A percentile compares a stretch with the other conserved stretches of the same genome.
phyloP scores from a whole-genome alignment of 1,139 yeast species.

The Suhomyces ambrosiae region DNA sequence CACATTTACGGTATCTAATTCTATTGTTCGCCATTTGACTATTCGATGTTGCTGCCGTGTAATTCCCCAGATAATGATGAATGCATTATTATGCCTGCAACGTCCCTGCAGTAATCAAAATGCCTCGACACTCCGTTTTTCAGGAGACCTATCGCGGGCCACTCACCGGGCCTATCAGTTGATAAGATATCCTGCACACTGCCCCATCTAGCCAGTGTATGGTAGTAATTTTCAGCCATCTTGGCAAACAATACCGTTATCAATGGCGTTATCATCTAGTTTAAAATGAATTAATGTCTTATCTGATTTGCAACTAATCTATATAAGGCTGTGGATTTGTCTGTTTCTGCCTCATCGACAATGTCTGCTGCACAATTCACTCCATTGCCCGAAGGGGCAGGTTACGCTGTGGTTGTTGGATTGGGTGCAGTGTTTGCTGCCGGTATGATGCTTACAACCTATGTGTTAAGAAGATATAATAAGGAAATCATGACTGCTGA shows the following conservation, averaged over 20 bases:
- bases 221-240: too few relatives aligned
- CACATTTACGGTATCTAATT: too few relatives aligned
- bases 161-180: constrained; percentile 3
- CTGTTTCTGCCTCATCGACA: neutral
- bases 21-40: too few relatives aligned
- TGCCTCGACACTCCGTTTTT: neutral
- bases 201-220: too few relatives aligned
- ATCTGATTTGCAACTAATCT: neutral
- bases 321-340: neutral
- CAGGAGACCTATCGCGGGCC: constrained; percentile 6
- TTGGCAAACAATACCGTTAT: neutral
- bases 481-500: constrained; percentile 84
- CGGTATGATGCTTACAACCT: constrained; percentile 78
- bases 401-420: constrained; percentile 91
- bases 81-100: neutral
- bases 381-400: constrained; percentile 73
- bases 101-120: neutral
- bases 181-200: constrained; percentile 1
- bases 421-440: constrained; percentile 79
- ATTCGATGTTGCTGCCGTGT: too few relatives aligned
- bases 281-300: neutral
- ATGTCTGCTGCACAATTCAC: constrained; percentile 12
- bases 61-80: neutral
- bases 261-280: neutral
- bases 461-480: constrained; percentile 70